Evolutionary conservation across 129 eudicot genomes (phyloP).

Genomic region (Scalesia atractyloides): DNA sequence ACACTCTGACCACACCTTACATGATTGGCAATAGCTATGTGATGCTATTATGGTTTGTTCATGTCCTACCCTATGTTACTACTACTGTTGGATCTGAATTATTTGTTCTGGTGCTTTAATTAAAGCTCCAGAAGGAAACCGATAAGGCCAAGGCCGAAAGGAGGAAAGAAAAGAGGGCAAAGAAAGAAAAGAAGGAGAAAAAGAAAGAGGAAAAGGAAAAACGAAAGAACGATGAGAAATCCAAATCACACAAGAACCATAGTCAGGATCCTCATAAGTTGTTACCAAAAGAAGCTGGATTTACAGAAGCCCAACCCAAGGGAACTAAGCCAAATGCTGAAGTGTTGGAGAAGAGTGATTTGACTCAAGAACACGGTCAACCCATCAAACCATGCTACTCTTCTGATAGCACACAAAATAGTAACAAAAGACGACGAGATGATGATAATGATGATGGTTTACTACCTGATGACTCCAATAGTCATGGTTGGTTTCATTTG

Average conservation of each 20-base stretch:
- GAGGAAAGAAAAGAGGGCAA: conserved; percentile 37
- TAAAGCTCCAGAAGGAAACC: conserved; percentile 58
- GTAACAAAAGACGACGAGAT: conserved; percentile 54
- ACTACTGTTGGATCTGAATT: conserved; percentile 41
- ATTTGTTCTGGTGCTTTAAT: conserved; percentile 48
- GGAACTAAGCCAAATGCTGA: neutral
- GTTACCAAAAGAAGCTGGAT: conserved; percentile 10
- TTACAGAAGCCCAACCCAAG: conserved; percentile 23
- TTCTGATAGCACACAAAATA: conserved; percentile 57
- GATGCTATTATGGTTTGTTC: conserved; percentile 11
- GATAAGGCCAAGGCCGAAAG: conserved; percentile 36
- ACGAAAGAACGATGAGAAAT: conserved; percentile 23
- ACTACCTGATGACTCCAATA: conserved; percentile 17
- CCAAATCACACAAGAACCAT: conserved; percentile 5
- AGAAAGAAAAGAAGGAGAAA: conserved; percentile 35
- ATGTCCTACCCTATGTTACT: conserved; percentile 21
- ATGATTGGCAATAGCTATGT: conserved; percentile 11
- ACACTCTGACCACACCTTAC: neutral
- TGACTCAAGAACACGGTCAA: conserved; percentile 51
- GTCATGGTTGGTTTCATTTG: conserved; percentile 48
- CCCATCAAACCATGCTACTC: conserved; percentile 50
- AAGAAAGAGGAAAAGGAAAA: conserved; percentile 27
- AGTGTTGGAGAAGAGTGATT: conserved; percentile 40
- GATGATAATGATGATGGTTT: conserved; percentile 9
- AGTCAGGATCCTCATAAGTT: conserved; percentile 13